Base-by-base conservation (phyloP, 164 flowering plant species). In the Tetracentron sinense region DNA sequence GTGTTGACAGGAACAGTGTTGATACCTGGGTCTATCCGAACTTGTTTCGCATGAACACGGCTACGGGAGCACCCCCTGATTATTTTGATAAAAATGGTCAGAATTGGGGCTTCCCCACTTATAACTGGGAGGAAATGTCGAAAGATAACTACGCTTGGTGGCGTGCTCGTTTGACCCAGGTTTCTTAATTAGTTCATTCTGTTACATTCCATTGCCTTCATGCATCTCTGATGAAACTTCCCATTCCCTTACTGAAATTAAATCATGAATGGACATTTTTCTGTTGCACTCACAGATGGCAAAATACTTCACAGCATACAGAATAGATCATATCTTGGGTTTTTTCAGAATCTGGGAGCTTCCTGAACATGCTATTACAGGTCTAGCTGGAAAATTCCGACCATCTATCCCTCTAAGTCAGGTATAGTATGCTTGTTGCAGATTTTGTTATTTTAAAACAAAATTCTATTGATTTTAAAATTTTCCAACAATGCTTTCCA, bases 281-380 rank as follows among this genome's bases (percentile, higher is more conserved):
- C 15, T 59, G 15, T 58, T 71, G 33, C 3, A 30, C 33, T 58
- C 35, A 33, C 81, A 94, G 98, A 89, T 94, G 98, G 87, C 83
- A 42, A 94, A 94, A 51, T 90, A 90, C 72, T 94, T 94, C 74
- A 86, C 98, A 4, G 96, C 98, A 35, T 94, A 94, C 75, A 82
- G 98, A 71, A 94, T 94, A 68, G 98, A 94, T 79, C 98, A 94
- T 68, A 81, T 94, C 48, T 73, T 90, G 77, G 98, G 98, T 22
- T 94, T 94, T 91, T 94, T 94, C 66, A 82, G 98, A 69, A 94
- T 94, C 48, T 94, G 98, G 98, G 98, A 94, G 73, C 90, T 94
- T 72, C 96, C 97, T 17, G 98, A 90, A 21, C 97, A 90, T 82
- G 89, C 97, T 62, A 64, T 76, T 72, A 90, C 96, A 8, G 98